phyloP scores from a whole-genome alignment of 768 basidiomycete species.

The Mrakia gelida region DNA sequence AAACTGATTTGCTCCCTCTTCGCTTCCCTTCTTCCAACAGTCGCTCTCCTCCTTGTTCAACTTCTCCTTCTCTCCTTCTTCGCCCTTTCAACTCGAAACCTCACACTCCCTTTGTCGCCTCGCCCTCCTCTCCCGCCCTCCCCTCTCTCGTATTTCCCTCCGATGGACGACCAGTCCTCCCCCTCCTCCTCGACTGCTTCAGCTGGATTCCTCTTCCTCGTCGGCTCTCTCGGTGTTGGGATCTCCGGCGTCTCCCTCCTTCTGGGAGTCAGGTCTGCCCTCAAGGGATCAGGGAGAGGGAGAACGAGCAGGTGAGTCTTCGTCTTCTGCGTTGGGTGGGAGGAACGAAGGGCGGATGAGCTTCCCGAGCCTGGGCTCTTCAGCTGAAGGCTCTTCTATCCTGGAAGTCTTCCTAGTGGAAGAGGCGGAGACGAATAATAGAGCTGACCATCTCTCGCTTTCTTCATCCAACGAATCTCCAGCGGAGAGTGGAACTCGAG shows the following conservation, averaged over 20 bases:
- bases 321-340: no score
- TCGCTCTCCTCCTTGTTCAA: background rate
- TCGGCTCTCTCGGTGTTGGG: background rate
- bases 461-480: background rate
- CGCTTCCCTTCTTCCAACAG: background rate
- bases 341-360: no score
- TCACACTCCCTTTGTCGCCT: background rate
- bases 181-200: background rate
- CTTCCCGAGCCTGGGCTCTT: background rate
- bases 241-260: background rate
- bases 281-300: background rate
- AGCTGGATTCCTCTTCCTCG: background rate
- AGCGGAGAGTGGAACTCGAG: background rate
- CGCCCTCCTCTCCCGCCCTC: background rate
- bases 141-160: background rate
- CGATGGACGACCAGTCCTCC: background rate
- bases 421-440: background rate
- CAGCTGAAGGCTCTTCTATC: background rate
- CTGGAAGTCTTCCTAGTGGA: no score
- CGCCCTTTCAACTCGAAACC: background rate
- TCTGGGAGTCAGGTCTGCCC: background rate
- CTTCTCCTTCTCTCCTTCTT: background rate
- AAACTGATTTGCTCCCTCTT: background rate
- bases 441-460: background rate
- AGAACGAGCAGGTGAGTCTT: background rate